These are phyloP conservation scores for Tulasnella sp. DNA, from an alignment of 768 basidiomycete genomes.

Conservation along the genomic window DNA sequence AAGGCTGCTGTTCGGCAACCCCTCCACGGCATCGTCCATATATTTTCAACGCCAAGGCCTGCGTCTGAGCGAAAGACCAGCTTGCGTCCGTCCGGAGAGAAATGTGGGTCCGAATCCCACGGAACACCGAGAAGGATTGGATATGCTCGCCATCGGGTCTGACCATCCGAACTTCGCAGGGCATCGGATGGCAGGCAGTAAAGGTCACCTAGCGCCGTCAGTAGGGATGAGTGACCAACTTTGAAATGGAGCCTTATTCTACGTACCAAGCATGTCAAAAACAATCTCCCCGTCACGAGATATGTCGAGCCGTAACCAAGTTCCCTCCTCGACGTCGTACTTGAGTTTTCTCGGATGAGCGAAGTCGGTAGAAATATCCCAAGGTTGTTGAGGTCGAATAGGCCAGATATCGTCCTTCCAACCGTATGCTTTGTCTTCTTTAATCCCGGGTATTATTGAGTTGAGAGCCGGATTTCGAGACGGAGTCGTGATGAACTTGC, in stretches of 20 bases:
- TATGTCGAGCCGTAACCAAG: slow-evolving; percentile 65
- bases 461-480: not conserved
- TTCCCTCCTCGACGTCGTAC: slow-evolving; percentile 69
- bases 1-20: slow-evolving; percentile 56
- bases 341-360: slow-evolving; percentile 61
- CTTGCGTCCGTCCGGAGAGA: slow-evolving; percentile 61
- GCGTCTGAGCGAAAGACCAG: slow-evolving; percentile 73
- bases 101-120: slow-evolving; percentile 67
- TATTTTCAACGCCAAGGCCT: slow-evolving; percentile 67
- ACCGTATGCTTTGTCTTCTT: slow-evolving; percentile 42
- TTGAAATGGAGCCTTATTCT: not conserved
- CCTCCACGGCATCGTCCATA: slow-evolving; percentile 65
- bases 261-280: slow-evolving; percentile 36
- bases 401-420: slow-evolving; percentile 61
- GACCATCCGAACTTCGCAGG: slow-evolving; percentile 36
- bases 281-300: slow-evolving; percentile 21
- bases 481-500: not conserved
- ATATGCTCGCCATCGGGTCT: slow-evolving; percentile 43
- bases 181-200: slow-evolving; percentile 57
- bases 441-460: not conserved
- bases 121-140: slow-evolving; percentile 64
- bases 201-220: slow-evolving; percentile 46
- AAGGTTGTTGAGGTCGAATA: slow-evolving; percentile 45
- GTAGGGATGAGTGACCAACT: not conserved
- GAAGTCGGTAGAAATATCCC: slow-evolving; percentile 76